phyloP scores from a whole-genome alignment of 2,329 filamentous ascomycete genomes.

The Bipolaris victoriae region DNA sequence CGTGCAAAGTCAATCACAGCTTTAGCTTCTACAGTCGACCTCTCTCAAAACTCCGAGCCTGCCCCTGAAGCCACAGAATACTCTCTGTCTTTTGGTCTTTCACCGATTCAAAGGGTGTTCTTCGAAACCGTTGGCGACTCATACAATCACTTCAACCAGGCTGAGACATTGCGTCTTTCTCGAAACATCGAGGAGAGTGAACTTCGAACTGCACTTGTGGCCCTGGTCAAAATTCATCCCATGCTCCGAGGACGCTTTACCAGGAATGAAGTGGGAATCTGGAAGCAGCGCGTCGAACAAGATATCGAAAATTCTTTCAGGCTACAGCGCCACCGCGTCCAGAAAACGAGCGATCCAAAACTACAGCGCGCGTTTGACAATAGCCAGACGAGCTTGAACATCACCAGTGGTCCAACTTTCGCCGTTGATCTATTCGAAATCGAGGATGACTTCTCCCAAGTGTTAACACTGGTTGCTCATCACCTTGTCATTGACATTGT shows the following conservation, averaged over 20 bases:
- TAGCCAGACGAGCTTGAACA: conserved; percentile 42
- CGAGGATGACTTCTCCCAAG: conserved; percentile 40
- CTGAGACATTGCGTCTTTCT: conserved; percentile 34
- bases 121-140: conserved; percentile 35
- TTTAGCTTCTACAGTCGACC: conserved; percentile 31
- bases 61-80: conserved; percentile 24
- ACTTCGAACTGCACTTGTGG: conserved; percentile 37
- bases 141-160: conserved; percentile 44
- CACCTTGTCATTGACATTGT: conserved; percentile 49
- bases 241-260: conserved; percentile 51
- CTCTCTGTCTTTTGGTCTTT: conserved; percentile 35
- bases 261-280: conserved; percentile 32
- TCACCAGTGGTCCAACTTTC: conserved; percentile 48
- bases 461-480: conserved; percentile 47
- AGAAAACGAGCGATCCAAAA: conserved; percentile 14
- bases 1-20: conserved; percentile 39
- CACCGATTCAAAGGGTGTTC: conserved; percentile 41
- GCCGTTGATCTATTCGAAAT: conserved; percentile 52
- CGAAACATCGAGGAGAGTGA: conserved; percentile 33
- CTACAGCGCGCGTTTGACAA: conserved; percentile 36
- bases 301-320: conserved; percentile 33
- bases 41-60: conserved; percentile 9
- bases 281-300: conserved; percentile 44
- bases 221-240: conserved; percentile 46
- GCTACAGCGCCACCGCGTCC: conserved; percentile 29